A percentile compares a stretch with the other conserved stretches of the same genome.
phyloP scores from a whole-genome alignment of 306 rosid genomes.

The Trichosanthes cucumerina region DNA sequence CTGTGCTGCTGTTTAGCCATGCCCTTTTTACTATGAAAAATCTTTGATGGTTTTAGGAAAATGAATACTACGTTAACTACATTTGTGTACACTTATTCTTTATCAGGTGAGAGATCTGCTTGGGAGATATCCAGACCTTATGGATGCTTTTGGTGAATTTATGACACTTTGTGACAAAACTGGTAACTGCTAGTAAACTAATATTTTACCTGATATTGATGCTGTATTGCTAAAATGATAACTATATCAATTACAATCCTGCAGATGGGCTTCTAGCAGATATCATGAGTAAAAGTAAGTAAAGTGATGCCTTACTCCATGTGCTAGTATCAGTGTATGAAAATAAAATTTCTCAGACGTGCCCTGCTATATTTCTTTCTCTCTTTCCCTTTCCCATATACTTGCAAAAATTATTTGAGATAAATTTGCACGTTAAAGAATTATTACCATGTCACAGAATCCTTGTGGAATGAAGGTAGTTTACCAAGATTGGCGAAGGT shows the following conservation, averaged over 20 bases:
- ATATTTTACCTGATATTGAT: background rate
- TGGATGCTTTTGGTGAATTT: constrained; percentile 85
- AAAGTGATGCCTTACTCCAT: background rate
- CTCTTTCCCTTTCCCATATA: background rate
- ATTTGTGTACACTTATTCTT: constrained; percentile 14
- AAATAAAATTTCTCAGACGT: background rate
- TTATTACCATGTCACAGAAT: constrained; percentile 45
- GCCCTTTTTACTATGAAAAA: background rate
- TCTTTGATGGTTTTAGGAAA: constrained; percentile 2
- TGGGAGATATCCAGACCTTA: constrained; percentile 84
- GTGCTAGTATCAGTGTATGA: background rate
- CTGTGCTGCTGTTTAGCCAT: background rate
- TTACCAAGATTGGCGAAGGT: constrained; percentile 51
- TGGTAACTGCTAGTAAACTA: constrained; percentile 35
- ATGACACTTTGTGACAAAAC: constrained; percentile 81
- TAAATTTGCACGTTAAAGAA: background rate
- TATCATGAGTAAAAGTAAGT: constrained; percentile 85
- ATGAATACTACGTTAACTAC: constrained; percentile 3
- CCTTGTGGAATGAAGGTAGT: constrained; percentile 50
- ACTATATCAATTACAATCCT: constrained; percentile 12
- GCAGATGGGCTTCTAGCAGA: constrained; percentile 97
- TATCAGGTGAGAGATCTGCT: constrained; percentile 78
- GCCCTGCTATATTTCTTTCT: background rate
- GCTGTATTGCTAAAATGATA: background rate
- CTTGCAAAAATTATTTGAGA: background rate